A percentile compares a stretch with the other conserved stretches of the same genome.
phyloP scores from a whole-genome alignment of 1,284 basidiomycete genomes.

The Malassezia cuniculi region DNA sequence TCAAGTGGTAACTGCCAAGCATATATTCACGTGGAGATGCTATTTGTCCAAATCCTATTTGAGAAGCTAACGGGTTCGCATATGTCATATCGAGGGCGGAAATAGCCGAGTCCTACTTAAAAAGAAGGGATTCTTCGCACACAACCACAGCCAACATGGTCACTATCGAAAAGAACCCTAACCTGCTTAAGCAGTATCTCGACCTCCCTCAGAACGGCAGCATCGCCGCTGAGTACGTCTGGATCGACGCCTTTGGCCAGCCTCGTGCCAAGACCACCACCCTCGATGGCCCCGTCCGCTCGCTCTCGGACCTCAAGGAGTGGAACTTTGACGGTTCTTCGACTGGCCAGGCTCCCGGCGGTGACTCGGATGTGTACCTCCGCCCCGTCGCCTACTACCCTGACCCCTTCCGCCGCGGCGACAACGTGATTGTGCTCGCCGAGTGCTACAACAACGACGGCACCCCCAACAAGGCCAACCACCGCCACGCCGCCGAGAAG shows the following conservation, averaged over 20 bases:
- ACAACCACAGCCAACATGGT: background rate
- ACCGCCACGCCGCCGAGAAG: slow-evolving; percentile 47
- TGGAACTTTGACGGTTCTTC: slow-evolving; percentile 90
- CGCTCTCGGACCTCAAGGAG: slow-evolving; percentile 59
- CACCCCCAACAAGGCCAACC: slow-evolving; percentile 93
- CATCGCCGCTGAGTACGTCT: slow-evolving; percentile 44
- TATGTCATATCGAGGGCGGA: too few relatives aligned
- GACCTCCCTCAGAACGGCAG: slow-evolving; percentile 19
- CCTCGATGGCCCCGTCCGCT: slow-evolving; percentile 64
- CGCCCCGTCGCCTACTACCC: slow-evolving; percentile 94
- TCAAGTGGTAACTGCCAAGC: too few relatives aligned
- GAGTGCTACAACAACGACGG: slow-evolving; percentile 99
- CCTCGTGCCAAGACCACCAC: slow-evolving; percentile 49
- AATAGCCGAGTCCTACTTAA: too few relatives aligned
- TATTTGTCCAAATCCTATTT: too few relatives aligned
- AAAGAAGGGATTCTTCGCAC: too few relatives aligned
- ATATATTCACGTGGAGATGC: too few relatives aligned
- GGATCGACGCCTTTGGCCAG: slow-evolving; percentile 49
- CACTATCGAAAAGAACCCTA: slow-evolving; percentile 1
- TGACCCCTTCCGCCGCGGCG: slow-evolving; percentile 96
- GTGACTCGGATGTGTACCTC: slow-evolving; percentile 96
- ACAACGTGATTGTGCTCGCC: slow-evolving; percentile 52
- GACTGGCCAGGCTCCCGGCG: slow-evolving; percentile 56
- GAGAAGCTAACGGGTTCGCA: too few relatives aligned
- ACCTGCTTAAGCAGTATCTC: slow-evolving; percentile 21